These are phyloP conservation scores for Gossypium herbaceum DNA, from an alignment of 345 rosid genomes.

Conservation along the genomic window DNA sequence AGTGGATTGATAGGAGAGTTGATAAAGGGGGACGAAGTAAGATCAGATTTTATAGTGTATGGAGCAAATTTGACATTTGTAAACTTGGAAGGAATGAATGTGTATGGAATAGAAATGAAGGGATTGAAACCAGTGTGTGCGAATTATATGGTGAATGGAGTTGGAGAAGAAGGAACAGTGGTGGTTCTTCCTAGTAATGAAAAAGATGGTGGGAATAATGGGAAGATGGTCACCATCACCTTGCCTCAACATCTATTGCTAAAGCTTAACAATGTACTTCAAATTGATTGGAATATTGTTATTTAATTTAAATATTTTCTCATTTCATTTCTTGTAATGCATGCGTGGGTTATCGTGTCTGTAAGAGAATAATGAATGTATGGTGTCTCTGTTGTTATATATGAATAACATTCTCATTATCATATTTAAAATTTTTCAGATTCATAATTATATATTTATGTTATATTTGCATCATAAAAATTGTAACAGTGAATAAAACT, in stretches of 20 bases:
- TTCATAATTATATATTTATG: no score
- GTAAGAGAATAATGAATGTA: no score
- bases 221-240: slow-evolving; percentile 32
- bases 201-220: slow-evolving; percentile 18
- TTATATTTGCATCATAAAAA: no score
- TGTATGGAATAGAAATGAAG: slow-evolving; percentile 45
- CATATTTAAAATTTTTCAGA: no score
- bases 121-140: slow-evolving; percentile 44
- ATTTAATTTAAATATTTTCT: not conserved
- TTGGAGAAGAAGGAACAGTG: slow-evolving; percentile 59
- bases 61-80: slow-evolving; percentile 71
- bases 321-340: not conserved
- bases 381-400: no score
- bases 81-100: slow-evolving; percentile 41
- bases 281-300: slow-evolving; percentile 18
- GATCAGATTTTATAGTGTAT: slow-evolving; percentile 40
- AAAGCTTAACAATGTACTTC: slow-evolving; percentile 34
- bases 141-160: slow-evolving; percentile 46
- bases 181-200: slow-evolving; percentile 36
- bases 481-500: no score
- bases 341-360: not conserved
- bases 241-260: slow-evolving; percentile 39
- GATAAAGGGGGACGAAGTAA: slow-evolving; percentile 19
- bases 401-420: no score
- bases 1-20: slow-evolving; percentile 29